Percentiles rank a stretch among this genome's conserved stretches.
Evolutionary conservation across 148 eudicot genomes (phyloP).

Genomic region (Persicaria tinctoria): DNA sequence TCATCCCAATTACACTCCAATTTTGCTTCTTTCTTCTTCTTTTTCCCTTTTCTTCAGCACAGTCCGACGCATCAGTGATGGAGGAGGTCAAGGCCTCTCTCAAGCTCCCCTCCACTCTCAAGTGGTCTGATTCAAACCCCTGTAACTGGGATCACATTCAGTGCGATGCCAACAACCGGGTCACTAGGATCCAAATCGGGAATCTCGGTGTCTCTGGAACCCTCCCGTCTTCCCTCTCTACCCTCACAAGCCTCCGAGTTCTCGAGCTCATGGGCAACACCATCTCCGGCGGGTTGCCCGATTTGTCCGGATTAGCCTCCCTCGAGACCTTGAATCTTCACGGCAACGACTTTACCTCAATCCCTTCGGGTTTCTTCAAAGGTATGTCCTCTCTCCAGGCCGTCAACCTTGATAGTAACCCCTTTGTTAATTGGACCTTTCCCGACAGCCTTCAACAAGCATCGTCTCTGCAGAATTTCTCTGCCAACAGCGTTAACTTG

Average conservation of each 20-base stretch:
- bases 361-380: slow-evolving; percentile 51
- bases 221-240: slow-evolving; percentile 32
- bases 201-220: slow-evolving; percentile 31
- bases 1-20: neutral
- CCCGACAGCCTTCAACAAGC: slow-evolving; percentile 41
- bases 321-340: slow-evolving; percentile 40
- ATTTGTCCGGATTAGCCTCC: slow-evolving; percentile 42
- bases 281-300: slow-evolving; percentile 56
- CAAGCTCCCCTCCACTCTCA: slow-evolving; percentile 34
- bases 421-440: slow-evolving; percentile 48
- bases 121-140: slow-evolving; percentile 49
- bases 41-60: slow-evolving; percentile 16
- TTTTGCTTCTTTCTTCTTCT: slow-evolving; percentile 4
- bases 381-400: slow-evolving; percentile 37
- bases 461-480: slow-evolving; percentile 37
- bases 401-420: slow-evolving; percentile 54
- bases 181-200: slow-evolving; percentile 63
- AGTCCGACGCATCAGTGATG: slow-evolving; percentile 62
- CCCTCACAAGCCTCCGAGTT: slow-evolving; percentile 35
- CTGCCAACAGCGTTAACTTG: slow-evolving; percentile 48
- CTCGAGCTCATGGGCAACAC: slow-evolving; percentile 46
- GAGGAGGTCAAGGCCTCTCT: slow-evolving; percentile 33
- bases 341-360: slow-evolving; percentile 36
- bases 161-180: slow-evolving; percentile 36
- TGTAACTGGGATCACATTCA: slow-evolving; percentile 39